Evolutionary conservation across 805 yeast species (phyloP), one percentile per base, ranked within the genome.

Genomic region (Torulaspora franciscae): DNA sequence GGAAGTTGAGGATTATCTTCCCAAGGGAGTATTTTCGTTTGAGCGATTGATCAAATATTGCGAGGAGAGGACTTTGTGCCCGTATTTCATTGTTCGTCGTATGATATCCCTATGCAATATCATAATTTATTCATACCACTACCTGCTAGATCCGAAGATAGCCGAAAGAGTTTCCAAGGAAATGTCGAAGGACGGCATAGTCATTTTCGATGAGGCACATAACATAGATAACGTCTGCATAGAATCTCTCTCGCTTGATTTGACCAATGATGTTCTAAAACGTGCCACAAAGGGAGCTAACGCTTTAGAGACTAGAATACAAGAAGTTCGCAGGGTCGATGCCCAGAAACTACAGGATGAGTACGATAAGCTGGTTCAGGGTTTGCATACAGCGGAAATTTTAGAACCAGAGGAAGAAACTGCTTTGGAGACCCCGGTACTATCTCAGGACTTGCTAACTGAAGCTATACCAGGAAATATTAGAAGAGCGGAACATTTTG

Each of bases 381-480:
- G 98, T 0, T 70, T 93, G 32, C 77, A 95, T 59, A 89, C 85
- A 40, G 77, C 89, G 0, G 96, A 90, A 55, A 71, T 83, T 5
- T 73, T 77, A 6, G 77, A 66, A 50, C 81, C 77, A 26, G 64
- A 73, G 28, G 77, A 71, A 37, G 70, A 66, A 37, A 56, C 61
- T 3, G 85, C 88, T 64, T 81, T 93, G 77, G 79, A 90, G 34
- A 87, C 87, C 42, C 99, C 99, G 0, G 86, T 83, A 0, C 68
- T 93, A 37, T 87, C 98, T 0, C 77, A 79, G 39, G 99, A 93
- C 65, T 68, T 93, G 26, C 68, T 93, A 34, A 83, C 80, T 34
- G 99, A 93, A 62, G 97, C 98, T 0, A 81, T 93, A 8, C 99
- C 99, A 0, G 99, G 99, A 9, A 93, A 95, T 55, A 93, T 93